Conservation (phyloP, 768 basidiomycete genomes). For the Neoboletus subvelutipes region DNA sequence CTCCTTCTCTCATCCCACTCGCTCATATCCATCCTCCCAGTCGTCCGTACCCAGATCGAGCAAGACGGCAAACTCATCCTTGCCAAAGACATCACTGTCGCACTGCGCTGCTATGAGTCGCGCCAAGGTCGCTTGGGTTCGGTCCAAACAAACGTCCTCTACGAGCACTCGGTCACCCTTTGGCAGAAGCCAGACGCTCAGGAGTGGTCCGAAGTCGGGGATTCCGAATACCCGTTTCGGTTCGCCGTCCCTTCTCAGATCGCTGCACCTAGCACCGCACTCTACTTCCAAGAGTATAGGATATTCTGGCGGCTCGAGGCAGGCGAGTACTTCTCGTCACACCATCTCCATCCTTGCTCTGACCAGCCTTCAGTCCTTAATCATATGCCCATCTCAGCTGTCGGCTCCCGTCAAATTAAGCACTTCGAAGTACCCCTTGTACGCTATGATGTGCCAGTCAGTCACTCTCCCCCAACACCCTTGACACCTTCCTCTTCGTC, state of each 20-base stretch:
- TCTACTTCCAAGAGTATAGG: constrained; percentile 71
- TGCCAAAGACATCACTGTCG: constrained; percentile 65
- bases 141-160: constrained; percentile 61
- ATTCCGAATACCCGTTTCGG: constrained; percentile 69
- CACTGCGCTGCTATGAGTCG: constrained; percentile 83
- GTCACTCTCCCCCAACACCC: constrained; percentile 36
- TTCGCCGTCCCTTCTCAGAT: constrained; percentile 63
- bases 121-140: constrained; percentile 60
- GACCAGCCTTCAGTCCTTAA: constrained; percentile 52
- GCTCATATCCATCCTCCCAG: constrained; percentile 34
- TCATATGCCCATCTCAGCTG: constrained; percentile 61
- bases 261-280: constrained; percentile 63
- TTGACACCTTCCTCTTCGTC: constrained; percentile 37
- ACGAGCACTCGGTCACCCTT: constrained; percentile 62
- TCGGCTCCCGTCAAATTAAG: constrained; percentile 67
- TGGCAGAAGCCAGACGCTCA: constrained; percentile 65
- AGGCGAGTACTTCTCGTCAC: constrained; percentile 43
- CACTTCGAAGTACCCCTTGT: constrained; percentile 72
- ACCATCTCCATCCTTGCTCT: constrained; percentile 14
- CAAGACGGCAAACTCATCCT: constrained; percentile 66
- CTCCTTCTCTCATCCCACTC: not conserved
- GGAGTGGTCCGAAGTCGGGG: constrained; percentile 60
- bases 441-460: constrained; percentile 61
- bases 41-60: constrained; percentile 70
- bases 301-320: constrained; percentile 86